These are phyloP conservation scores for Lonicera japonica DNA, from an alignment of 129 eudicot genomes.

Conservation along the genomic window DNA sequence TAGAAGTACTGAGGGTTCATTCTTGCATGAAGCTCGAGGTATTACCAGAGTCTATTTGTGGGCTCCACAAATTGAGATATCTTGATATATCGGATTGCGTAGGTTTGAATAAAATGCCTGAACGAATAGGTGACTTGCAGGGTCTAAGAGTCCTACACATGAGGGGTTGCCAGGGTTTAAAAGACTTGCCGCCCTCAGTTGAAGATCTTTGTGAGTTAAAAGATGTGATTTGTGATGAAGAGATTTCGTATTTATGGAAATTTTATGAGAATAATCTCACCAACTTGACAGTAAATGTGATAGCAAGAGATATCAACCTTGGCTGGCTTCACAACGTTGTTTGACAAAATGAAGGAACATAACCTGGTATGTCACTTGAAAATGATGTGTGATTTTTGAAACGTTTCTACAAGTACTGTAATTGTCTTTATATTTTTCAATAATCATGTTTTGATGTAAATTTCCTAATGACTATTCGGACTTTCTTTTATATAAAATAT, in stretches of 20 bases:
- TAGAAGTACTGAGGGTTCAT: constrained; percentile 18
- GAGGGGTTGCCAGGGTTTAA: constrained; percentile 28
- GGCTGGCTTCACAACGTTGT: not conserved
- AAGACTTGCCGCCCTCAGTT: constrained; percentile 19
- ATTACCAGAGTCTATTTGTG: constrained; percentile 24
- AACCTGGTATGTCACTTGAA: no score
- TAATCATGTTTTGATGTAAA: no score
- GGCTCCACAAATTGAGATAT: constrained; percentile 10
- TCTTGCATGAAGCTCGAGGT: constrained; percentile 26
- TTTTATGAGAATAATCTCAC: constrained; percentile 10
- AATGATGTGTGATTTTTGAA: no score
- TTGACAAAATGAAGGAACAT: no score
- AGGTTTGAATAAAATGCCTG: constrained; percentile 21
- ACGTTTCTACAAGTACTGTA: no score
- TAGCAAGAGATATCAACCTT: constrained; percentile 16
- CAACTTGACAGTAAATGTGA: constrained; percentile 18
- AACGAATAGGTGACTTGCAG: constrained; percentile 15
- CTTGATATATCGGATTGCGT: constrained; percentile 35
- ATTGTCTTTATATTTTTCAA: no score
- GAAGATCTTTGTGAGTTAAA: constrained; percentile 14
- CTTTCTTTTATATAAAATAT: no score
- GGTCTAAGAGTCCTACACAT: constrained; percentile 19
- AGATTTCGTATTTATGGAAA: constrained; percentile 29
- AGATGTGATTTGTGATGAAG: constrained; percentile 35
- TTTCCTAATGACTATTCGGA: no score